A percentile compares a stretch with the other conserved stretches of the same genome.
These are phyloP conservation scores for Evernia prunastri DNA, from an alignment of 495 filamentous ascomycete genomes.

Conservation along the genomic window DNA sequence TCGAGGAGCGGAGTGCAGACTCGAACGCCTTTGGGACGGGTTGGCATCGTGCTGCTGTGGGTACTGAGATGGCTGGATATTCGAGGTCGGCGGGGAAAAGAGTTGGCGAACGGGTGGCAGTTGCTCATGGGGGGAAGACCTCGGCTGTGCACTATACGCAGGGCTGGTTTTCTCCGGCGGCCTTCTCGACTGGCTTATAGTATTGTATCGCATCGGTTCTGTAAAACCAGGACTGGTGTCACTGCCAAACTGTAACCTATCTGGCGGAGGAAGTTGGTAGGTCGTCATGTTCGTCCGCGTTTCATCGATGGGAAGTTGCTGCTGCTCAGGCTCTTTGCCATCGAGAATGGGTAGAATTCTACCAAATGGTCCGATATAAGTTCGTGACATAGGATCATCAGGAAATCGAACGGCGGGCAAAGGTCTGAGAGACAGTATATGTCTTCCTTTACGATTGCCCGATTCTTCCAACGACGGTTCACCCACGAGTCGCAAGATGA, in stretches of 20 bases:
- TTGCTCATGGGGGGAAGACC: conserved; percentile 29
- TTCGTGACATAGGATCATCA: conserved; percentile 38
- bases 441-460: not conserved
- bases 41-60: conserved; percentile 15
- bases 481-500: not conserved
- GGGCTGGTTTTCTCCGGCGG: conserved; percentile 16
- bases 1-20: not conserved
- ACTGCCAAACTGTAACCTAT: conserved; percentile 40
- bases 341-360: conserved; percentile 42
- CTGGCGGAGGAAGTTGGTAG: conserved; percentile 48
- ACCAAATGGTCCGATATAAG: conserved; percentile 44
- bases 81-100: conserved; percentile 36
- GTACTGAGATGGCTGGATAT: conserved; percentile 19
- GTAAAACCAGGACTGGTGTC: conserved; percentile 37
- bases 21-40: conserved; percentile 6
- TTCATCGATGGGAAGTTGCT: conserved; percentile 34
- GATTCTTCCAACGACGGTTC: not conserved
- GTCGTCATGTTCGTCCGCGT: conserved; percentile 36
- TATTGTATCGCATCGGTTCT: conserved; percentile 31
- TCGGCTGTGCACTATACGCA: conserved; percentile 24
- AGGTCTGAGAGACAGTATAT: conserved; percentile 1
- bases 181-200: conserved; percentile 20
- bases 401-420: not conserved
- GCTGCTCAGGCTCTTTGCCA: conserved; percentile 29
- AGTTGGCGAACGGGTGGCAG: conserved; percentile 46